Conservation (phyloP, 305 asterid genomes). For the Fraxinus baroniana region DNA sequence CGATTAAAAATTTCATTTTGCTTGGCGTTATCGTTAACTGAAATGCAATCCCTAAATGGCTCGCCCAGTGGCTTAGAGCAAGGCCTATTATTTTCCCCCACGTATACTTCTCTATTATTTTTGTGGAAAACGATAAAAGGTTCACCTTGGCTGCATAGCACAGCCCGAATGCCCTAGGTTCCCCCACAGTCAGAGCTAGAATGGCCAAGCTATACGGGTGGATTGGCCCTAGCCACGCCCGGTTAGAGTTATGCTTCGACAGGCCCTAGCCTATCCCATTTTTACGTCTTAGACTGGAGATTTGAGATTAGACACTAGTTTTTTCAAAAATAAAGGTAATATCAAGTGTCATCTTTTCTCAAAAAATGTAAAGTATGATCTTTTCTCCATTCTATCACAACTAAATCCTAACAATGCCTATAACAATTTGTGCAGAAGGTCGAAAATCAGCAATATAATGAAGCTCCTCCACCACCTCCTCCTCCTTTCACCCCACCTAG, state of each 20-base stretch:
- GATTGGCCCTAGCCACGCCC: neutral
- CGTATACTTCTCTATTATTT: neutral
- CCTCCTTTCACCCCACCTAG: conserved; percentile 35
- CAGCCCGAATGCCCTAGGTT: neutral
- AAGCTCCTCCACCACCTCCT: neutral
- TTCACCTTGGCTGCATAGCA: neutral
- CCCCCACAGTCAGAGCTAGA: neutral
- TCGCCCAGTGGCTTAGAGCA: neutral
- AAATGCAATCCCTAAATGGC: neutral
- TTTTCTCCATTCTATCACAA: neutral
- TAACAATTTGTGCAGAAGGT: conserved; percentile 19
- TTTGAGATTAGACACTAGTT: neutral
- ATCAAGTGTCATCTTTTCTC: neutral
- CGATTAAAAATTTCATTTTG: neutral
- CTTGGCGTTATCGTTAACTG: neutral
- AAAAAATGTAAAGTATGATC: neutral
- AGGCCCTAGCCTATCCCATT: neutral
- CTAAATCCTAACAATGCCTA: neutral
- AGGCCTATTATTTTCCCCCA: neutral
- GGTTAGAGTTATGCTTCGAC: neutral
- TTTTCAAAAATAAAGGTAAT: too few relatives aligned
- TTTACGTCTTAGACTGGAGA: neutral
- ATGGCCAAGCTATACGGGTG: neutral
- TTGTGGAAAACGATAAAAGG: too few relatives aligned
- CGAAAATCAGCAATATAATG: neutral